Evolutionary conservation across 805 yeast species (phyloP).

Genomic region (Candida pseudofarinosa): DNA sequence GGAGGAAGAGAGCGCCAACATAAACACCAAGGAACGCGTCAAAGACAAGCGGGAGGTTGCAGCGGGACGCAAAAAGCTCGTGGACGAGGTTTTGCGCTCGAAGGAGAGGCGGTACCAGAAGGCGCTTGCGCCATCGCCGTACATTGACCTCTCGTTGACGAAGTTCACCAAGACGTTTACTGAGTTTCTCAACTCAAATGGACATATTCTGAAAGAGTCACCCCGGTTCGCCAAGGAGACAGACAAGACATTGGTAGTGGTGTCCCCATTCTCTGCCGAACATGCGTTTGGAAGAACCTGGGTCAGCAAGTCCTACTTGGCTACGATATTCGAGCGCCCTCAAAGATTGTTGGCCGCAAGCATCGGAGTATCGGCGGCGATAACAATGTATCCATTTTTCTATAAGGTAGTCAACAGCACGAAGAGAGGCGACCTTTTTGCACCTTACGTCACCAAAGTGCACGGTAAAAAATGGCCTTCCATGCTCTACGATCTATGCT

Average conservation of each 20-base stretch:
- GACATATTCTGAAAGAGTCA: slow-evolving; percentile 38
- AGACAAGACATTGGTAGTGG: slow-evolving; percentile 54
- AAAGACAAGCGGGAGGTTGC: slow-evolving; percentile 11
- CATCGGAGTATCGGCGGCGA: slow-evolving; percentile 74
- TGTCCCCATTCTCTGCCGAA: slow-evolving; percentile 66
- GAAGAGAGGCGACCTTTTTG: slow-evolving; percentile 44
- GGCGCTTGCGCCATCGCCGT: slow-evolving; percentile 30
- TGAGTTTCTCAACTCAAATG: slow-evolving; percentile 39
- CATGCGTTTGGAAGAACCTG: slow-evolving; percentile 74
- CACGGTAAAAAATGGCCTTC: slow-evolving; percentile 77
- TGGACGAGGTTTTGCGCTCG: slow-evolving; percentile 3
- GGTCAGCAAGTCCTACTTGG: slow-evolving; percentile 63
- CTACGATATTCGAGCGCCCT: slow-evolving; percentile 79
- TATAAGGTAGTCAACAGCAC: slow-evolving; percentile 48
- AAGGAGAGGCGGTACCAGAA: slow-evolving; percentile 22
- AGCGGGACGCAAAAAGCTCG: slow-evolving; percentile 5
- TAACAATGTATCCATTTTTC: slow-evolving; percentile 61
- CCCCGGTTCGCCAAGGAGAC: slow-evolving; percentile 30
- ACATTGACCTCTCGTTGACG: slow-evolving; percentile 30
- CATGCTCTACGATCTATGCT: slow-evolving; percentile 53
- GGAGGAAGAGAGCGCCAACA: slow-evolving; percentile 30
- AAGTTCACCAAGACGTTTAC: slow-evolving; percentile 41
- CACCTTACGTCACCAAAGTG: slow-evolving; percentile 61
- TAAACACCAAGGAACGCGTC: slow-evolving; percentile 31
- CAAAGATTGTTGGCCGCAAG: slow-evolving; percentile 72